A percentile compares a stretch with the other conserved stretches of the same genome.
Evolutionary conservation across 176 grass and related monocot species (phyloP).

Genomic region (Phragmites australis): DNA sequence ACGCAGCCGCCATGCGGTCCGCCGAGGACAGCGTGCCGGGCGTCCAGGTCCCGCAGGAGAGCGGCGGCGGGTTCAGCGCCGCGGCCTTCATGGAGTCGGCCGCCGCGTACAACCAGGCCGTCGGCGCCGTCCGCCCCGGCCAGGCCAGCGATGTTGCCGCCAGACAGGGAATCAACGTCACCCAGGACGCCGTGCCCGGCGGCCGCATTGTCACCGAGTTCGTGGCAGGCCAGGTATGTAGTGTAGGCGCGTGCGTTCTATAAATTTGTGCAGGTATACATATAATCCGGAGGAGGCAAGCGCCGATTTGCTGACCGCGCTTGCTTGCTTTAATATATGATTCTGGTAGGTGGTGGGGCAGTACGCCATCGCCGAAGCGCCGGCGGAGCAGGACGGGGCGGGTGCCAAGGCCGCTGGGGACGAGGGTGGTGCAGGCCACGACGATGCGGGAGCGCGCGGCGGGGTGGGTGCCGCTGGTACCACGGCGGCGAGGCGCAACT

Average conservation of each 20-base stretch:
- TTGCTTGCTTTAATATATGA: not conserved
- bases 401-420: constrained; percentile 39
- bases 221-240: constrained; percentile 36
- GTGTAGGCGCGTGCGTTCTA: too few relatives aligned
- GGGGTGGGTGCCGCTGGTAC: constrained; percentile 29
- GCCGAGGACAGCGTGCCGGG: constrained; percentile 56
- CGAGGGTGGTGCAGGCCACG: constrained; percentile 35
- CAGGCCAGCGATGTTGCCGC: constrained; percentile 46
- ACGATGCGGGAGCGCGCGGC: constrained; percentile 32
- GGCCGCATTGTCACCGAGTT: constrained; percentile 69
- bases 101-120: constrained; percentile 51
- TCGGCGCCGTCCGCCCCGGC: constrained; percentile 45
- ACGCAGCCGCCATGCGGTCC: constrained; percentile 57
- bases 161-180: constrained; percentile 50
- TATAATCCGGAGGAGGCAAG: too few relatives aligned
- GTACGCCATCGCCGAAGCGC: constrained; percentile 38
- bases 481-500: constrained; percentile 51
- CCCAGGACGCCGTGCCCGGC: constrained; percentile 51
- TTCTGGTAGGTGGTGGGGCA: constrained; percentile 44
- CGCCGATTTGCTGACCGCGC: not conserved
- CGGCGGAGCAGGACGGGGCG: constrained; percentile 49
- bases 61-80: constrained; percentile 43
- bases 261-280: not conserved
- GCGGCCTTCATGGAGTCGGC: constrained; percentile 63
- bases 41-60: constrained; percentile 35